Conservation (phyloP, 2,329 filamentous ascomycete species). For the Penicillium sp. region DNA sequence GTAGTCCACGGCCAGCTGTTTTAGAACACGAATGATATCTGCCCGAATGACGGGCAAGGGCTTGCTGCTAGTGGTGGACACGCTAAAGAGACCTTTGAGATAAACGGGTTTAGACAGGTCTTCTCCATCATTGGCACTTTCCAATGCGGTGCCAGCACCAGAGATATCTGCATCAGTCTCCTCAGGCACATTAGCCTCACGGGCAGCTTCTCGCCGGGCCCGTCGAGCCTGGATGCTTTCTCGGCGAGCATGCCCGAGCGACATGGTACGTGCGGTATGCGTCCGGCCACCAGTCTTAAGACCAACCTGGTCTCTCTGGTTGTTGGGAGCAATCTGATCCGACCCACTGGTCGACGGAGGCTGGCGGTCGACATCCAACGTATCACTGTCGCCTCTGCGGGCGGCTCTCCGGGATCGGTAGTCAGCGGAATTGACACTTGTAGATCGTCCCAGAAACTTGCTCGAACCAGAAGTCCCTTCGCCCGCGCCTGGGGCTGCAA, state of each 20-base stretch:
- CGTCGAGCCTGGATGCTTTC: constrained; percentile 91
- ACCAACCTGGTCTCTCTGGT: constrained; percentile 46
- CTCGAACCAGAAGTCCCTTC: constrained; percentile 59
- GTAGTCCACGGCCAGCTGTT: constrained; percentile 84
- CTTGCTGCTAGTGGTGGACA: constrained; percentile 92
- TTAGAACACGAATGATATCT: constrained; percentile 87
- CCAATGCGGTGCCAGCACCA: constrained; percentile 51
- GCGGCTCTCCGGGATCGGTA: constrained; percentile 63
- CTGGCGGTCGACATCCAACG: constrained; percentile 57
- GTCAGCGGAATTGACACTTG: constrained; percentile 87
- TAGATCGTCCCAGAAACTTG: constrained; percentile 75
- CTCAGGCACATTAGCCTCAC: constrained; percentile 78
- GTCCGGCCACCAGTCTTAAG: constrained; percentile 54
- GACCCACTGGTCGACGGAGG: constrained; percentile 74
- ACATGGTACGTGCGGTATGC: constrained; percentile 73
- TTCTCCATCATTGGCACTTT: constrained; percentile 59
- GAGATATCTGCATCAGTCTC: constrained; percentile 81
- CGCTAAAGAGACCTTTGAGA: constrained; percentile 94
- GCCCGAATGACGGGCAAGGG: constrained; percentile 78
- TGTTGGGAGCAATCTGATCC: constrained; percentile 63
- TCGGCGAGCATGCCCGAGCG: constrained; percentile 79
- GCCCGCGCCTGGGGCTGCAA: constrained; percentile 67
- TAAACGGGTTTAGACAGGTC: constrained; percentile 84
- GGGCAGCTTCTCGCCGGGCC: constrained; percentile 66
- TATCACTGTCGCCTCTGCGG: constrained; percentile 55